Evolutionary conservation across 345 rosid genomes (phyloP).

Genomic region (Carallia pectinifolia): DNA sequence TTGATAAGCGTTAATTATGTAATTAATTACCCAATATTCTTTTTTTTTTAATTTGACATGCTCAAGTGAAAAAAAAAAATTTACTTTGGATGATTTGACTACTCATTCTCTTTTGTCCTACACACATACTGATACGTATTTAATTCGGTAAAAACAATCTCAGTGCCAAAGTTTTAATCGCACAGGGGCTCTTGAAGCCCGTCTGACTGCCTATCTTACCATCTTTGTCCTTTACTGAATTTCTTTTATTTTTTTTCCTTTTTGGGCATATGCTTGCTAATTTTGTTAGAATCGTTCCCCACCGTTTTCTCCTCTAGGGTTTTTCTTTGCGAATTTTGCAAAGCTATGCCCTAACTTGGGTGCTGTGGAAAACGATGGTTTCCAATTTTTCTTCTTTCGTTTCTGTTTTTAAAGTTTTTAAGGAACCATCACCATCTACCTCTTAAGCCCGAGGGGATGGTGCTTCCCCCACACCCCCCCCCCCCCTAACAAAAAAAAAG

Average conservation of each 20-base stretch:
- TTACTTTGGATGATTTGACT: not conserved
- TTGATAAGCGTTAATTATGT: no score
- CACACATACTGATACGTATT: slow-evolving; percentile 27
- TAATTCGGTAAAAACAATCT: slow-evolving; percentile 32
- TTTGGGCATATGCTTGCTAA: slow-evolving; percentile 22
- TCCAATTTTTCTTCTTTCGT: not conserved
- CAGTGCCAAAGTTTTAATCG: slow-evolving; percentile 17
- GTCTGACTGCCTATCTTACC: slow-evolving; percentile 11
- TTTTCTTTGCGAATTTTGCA: slow-evolving; percentile 13
- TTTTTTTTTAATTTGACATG: no score
- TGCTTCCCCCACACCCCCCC: slow-evolving; percentile 11
- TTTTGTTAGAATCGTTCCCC: slow-evolving; percentile 26
- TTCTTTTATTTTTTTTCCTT: not conserved
- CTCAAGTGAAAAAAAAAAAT: slow-evolving; percentile 7
- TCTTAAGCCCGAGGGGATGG: slow-evolving; percentile 15
- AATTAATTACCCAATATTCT: no score
- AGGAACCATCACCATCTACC: slow-evolving; percentile 20
- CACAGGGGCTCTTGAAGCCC: not conserved
- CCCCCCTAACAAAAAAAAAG: not conserved
- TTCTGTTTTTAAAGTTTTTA: not conserved
- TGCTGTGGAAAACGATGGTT: slow-evolving; percentile 8
- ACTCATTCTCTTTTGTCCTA: slow-evolving; percentile 39
- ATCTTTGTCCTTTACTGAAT: slow-evolving; percentile 30
- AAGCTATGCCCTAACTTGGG: slow-evolving; percentile 3
- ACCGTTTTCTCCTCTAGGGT: slow-evolving; percentile 17